Evolutionary conservation across 768 basidiomycete genomes (phyloP).

Genomic region (Mycena albidolilacea): DNA sequence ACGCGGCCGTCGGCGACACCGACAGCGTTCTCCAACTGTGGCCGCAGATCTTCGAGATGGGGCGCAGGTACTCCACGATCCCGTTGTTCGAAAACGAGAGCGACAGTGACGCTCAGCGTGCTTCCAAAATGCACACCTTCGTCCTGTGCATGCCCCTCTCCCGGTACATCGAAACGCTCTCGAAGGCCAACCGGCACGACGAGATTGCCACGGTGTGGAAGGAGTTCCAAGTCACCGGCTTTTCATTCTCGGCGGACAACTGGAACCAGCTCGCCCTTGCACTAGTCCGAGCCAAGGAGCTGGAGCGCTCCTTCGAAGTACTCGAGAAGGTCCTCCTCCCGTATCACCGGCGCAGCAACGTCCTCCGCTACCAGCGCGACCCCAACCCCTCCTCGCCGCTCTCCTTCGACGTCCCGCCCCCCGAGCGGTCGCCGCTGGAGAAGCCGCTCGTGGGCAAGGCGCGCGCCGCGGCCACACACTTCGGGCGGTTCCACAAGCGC

Average conservation of each 20-base stretch:
- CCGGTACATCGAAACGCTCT: conserved; percentile 84
- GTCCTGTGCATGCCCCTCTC: conserved; percentile 85
- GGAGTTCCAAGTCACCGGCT: conserved; percentile 71
- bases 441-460: conserved; percentile 29
- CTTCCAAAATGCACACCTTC: conserved; percentile 55
- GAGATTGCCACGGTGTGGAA: conserved; percentile 80
- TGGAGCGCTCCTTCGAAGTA: conserved; percentile 88
- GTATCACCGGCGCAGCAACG: conserved; percentile 55
- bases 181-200: conserved; percentile 70
- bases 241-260: conserved; percentile 89
- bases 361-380: conserved; percentile 45
- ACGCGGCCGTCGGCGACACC: conserved; percentile 71
- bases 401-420: conserved; percentile 50
- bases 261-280: conserved; percentile 90
- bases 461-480: conserved; percentile 35
- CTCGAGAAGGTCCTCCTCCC: conserved; percentile 84
- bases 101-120: conserved; percentile 37
- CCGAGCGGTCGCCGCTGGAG: conserved; percentile 37
- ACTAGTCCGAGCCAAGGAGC: conserved; percentile 84
- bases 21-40: conserved; percentile 75
- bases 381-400: conserved; percentile 57
- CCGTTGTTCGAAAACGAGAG: conserved; percentile 49
- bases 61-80: conserved; percentile 56
- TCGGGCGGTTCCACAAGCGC: conserved; percentile 35
- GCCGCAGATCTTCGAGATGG: conserved; percentile 76